phyloP scores from a whole-genome alignment of 2,329 filamentous ascomycete species.

The Pestalotiopsis sp. region DNA sequence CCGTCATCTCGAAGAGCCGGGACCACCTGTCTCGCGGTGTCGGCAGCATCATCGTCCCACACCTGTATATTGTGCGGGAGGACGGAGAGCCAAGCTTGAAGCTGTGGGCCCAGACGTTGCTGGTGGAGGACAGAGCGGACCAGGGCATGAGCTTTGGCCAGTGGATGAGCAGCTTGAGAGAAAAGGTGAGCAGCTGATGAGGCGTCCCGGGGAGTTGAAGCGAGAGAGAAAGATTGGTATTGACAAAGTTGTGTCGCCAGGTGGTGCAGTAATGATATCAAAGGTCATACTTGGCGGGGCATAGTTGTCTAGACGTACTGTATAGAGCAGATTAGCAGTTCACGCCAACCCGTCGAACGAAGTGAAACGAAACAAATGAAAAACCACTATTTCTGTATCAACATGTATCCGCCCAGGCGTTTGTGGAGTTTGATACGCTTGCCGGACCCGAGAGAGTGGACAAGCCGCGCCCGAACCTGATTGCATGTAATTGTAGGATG shows the following conservation, averaged over 20 bases:
- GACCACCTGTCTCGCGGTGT: slow-evolving; percentile 86
- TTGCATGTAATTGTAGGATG: not conserved
- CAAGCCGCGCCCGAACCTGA: not conserved
- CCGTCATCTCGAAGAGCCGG: slow-evolving; percentile 87
- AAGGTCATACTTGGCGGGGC: not conserved
- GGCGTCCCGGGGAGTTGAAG: not conserved
- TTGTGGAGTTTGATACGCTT: not conserved
- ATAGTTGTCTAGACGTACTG: slow-evolving; percentile 9
- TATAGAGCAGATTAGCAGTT: not conserved
- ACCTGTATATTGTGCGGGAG: slow-evolving; percentile 90
- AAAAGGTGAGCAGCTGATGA: slow-evolving; percentile 70
- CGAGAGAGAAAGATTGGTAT: slow-evolving; percentile 8
- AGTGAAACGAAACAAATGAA: slow-evolving; percentile 9
- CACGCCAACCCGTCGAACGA: slow-evolving; percentile 2
- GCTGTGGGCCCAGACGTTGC: slow-evolving; percentile 93
- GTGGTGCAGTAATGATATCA: slow-evolving; percentile 16
- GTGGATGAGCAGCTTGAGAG: slow-evolving; percentile 88
- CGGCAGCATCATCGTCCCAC: slow-evolving; percentile 89
- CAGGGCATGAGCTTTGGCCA: slow-evolving; percentile 91
- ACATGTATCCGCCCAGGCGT: not conserved
- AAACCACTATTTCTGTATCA: not conserved
- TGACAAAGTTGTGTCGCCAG: slow-evolving; percentile 7
- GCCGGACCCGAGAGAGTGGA: not conserved
- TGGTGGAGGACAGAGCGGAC: slow-evolving; percentile 94
- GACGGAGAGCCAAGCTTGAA: slow-evolving; percentile 95